Conservation (phyloP, 1,284 basidiomycete genomes). For the Ustanciosporium gigantosporum region DNA sequence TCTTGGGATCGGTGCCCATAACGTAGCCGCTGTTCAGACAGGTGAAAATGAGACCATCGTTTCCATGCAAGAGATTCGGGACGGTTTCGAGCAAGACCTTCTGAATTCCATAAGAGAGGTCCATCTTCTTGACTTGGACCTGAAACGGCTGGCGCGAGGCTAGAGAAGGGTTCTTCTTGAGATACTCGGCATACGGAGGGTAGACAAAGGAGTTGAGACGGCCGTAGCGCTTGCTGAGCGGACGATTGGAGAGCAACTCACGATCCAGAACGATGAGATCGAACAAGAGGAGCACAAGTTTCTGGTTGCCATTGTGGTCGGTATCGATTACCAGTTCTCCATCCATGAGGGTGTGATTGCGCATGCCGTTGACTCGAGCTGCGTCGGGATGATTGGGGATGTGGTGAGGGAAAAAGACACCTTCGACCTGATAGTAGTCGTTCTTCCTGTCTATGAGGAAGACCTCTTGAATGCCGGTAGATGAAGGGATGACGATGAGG, state of each 20-base stretch:
- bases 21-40: constrained; percentile 82
- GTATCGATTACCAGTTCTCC: constrained; percentile 92
- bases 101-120: constrained; percentile 83
- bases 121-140: constrained; percentile 81
- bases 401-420: constrained; percentile 75
- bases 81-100: constrained; percentile 83
- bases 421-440: constrained; percentile 71
- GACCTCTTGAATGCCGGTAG: constrained; percentile 69
- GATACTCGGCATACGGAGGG: constrained; percentile 75
- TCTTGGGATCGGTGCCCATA: constrained; percentile 86
- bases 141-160: constrained; percentile 76
- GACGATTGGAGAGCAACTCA: constrained; percentile 80
- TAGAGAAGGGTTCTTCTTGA: constrained; percentile 72
- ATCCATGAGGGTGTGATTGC: constrained; percentile 80
- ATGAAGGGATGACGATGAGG: constrained; percentile 70
- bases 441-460: constrained; percentile 85
- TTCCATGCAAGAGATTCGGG: constrained; percentile 85
- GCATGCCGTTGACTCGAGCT: constrained; percentile 53
- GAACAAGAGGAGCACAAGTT: constrained; percentile 81
- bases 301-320: constrained; percentile 65
- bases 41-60: constrained; percentile 96
- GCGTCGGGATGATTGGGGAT: constrained; percentile 17
- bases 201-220: constrained; percentile 81
- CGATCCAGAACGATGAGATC: constrained; percentile 88
- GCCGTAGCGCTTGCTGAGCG: constrained; percentile 85